A percentile compares a stretch with the other conserved stretches of the same genome.
Conservation (phyloP, 305 asterid genomes). For the Fraxinus floribunda region DNA sequence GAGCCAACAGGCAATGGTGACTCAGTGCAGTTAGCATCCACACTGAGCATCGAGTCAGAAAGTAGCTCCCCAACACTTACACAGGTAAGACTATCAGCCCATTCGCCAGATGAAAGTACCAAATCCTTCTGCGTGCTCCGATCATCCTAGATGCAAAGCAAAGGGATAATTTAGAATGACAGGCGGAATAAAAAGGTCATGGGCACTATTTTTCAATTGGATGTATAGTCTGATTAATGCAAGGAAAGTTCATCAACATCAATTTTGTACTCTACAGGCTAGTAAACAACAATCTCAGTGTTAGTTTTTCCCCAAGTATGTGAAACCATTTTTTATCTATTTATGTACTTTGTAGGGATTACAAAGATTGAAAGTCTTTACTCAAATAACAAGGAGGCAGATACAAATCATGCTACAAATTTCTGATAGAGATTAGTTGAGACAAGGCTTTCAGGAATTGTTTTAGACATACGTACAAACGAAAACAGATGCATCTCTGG, state of each 20-base stretch:
- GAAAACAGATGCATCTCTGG: neutral
- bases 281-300: neutral
- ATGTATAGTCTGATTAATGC: neutral
- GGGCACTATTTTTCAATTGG: neutral
- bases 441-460: neutral
- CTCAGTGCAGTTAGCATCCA: slow-evolving; percentile 41
- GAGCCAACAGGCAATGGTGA: slow-evolving; percentile 40
- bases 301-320: neutral
- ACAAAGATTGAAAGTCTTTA: neutral
- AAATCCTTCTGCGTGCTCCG: slow-evolving; percentile 34
- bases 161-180: slow-evolving; percentile 23
- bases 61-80: slow-evolving; percentile 80
- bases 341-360: neutral
- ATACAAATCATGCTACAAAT: neutral
- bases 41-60: slow-evolving; percentile 45
- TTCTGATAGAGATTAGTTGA: neutral
- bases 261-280: slow-evolving; percentile 1
- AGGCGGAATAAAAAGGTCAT: neutral
- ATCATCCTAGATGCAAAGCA: slow-evolving; percentile 33
- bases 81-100: slow-evolving; percentile 92
- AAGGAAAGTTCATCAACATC: neutral
- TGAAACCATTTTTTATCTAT: neutral
- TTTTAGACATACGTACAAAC: neutral
- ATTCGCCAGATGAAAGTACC: slow-evolving; percentile 61
- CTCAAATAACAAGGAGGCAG: neutral